Evolutionary conservation across 2,329 filamentous ascomycete species (phyloP).

Genomic region (Colletotrichum phormii): DNA sequence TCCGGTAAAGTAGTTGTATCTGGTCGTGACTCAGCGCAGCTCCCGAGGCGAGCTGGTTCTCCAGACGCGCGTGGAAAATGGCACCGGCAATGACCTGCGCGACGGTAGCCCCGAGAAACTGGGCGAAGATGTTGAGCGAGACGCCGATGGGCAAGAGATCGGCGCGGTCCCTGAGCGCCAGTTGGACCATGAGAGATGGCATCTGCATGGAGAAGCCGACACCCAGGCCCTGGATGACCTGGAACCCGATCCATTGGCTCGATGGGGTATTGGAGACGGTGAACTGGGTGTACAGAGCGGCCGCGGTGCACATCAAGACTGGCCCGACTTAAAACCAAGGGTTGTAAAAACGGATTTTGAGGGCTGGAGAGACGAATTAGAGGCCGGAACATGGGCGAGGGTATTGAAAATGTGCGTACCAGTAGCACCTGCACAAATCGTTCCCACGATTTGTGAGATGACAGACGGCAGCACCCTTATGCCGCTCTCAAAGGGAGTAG

Average conservation of each 20-base stretch:
- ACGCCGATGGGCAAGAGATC: slow-evolving; percentile 31
- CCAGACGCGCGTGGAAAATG: slow-evolving; percentile 37
- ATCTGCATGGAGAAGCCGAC: slow-evolving; percentile 32
- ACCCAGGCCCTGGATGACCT: slow-evolving; percentile 32
- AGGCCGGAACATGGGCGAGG: neutral
- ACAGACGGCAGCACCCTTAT: neutral
- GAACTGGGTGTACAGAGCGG: slow-evolving; percentile 23
- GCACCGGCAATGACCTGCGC: slow-evolving; percentile 36
- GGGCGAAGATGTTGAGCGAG: slow-evolving; percentile 33
- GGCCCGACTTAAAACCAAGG: slow-evolving; percentile 26
- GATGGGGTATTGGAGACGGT: slow-evolving; percentile 24
- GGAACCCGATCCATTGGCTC: slow-evolving; percentile 33
- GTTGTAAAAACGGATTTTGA: slow-evolving; percentile 31
- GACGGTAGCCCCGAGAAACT: slow-evolving; percentile 34
- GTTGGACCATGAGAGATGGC: slow-evolving; percentile 31
- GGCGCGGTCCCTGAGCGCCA: slow-evolving; percentile 26
- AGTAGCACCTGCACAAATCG: neutral
- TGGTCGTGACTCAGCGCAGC: neutral
- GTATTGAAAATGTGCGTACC: neutral
- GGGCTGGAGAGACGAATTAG: neutral
- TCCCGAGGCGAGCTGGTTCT: slow-evolving; percentile 18
- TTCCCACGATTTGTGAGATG: neutral
- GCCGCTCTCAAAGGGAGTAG: neutral
- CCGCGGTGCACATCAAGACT: slow-evolving; percentile 10
- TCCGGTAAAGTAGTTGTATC: neutral